Base-by-base conservation (phyloP, 805 yeast genomes). In the Cyberlindnera japonica region DNA sequence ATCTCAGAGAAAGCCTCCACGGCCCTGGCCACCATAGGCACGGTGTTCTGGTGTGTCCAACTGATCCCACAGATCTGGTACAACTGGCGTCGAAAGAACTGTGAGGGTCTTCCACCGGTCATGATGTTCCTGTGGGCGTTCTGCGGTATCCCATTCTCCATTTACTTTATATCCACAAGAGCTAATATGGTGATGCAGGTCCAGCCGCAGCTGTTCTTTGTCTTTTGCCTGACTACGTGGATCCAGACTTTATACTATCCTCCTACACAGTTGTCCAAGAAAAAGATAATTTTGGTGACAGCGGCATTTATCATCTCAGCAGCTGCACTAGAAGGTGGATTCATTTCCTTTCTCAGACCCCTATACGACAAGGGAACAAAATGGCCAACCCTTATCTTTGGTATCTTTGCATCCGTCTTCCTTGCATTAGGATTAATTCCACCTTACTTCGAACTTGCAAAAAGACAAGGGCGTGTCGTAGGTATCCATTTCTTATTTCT, bases 21-120 rank as follows among this genome's bases (percentile, higher is more conserved):
- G 36, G 88, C 82, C 6, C 69, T 88, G 40, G 96, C 88, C 2
- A 89, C 96, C 11, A 69, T 86, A 2, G 97, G 96, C 6, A 91
- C 98, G 0, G 79, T 90, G 2, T 72, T 85, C 43, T 91, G 97
- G 97, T 90, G 97, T 61, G 67, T 90, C 48, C 97, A 91, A 63
- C 66, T 91, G 48, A 70, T 89, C 1, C 97, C 97, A 2, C 98
- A 86, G 56, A 81, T 90, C 33, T 68, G 78, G 42, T 70, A 79
- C 57, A 90, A 91, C 58, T 89, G 75, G 65, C 69, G 71, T 43
- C 73, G 74, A 8, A 88, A 91, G 54, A 79, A 88, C 56, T 84
- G 95, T 44, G 83, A 80, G 20, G 97, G 98, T 0, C 64, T 90
- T 9, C 96, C 95, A 1, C 89, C 90, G 5, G n/a, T 74, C 25